Evolutionary conservation across 2,329 filamentous ascomycete genomes (phyloP), one percentile per base, ranked within the genome.

Genomic region (Trichoderma atroviride): DNA sequence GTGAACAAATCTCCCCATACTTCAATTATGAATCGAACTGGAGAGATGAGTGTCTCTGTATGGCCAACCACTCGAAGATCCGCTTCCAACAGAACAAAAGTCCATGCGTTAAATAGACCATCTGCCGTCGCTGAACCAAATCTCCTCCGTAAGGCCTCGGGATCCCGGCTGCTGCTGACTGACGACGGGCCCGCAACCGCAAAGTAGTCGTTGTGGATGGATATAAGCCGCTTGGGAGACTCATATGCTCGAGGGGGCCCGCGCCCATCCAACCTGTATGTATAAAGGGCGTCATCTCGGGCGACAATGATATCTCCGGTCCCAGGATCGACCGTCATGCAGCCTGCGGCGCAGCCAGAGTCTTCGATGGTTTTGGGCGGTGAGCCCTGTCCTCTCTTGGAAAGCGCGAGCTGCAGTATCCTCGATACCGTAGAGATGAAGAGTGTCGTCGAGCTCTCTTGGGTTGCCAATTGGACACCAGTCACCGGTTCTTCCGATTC

Each of bases 401-500:
- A 92, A 72, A 98, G 93, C 3, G 92, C 88, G 58, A 99, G 84
- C 69, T 93, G 97, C 73, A 97, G 83, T 69, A 99, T 93, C 56
- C 93, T 89, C 35, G 89, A 91, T 0, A 94, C 97, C 0, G 96
- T 99, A 4, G 94, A 92, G 68, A 99, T 92, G 78, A 97, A 98
- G 0, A 99, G 85, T 0, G 92, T 95, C 2, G 92, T 96, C 53
- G 87, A 75, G 72, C 82, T 85, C 16, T 83, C 81, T 64, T 90
- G 88, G 56, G 85, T 84, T 56, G 85, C 81, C 71, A 97, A 91
- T 76, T 96, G 92, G 16, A 99, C 89, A 1, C 94, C 95, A 0
- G 96, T 99, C 11, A 99, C 90, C 0, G 96, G 96, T 78, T 99
- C 96, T 75, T 98, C 94, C 0, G 94, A 97, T 78, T 99, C 96